Evolutionary conservation across 2,329 filamentous ascomycete species (phyloP).

Genomic region (Escovopsis weberi): DNA sequence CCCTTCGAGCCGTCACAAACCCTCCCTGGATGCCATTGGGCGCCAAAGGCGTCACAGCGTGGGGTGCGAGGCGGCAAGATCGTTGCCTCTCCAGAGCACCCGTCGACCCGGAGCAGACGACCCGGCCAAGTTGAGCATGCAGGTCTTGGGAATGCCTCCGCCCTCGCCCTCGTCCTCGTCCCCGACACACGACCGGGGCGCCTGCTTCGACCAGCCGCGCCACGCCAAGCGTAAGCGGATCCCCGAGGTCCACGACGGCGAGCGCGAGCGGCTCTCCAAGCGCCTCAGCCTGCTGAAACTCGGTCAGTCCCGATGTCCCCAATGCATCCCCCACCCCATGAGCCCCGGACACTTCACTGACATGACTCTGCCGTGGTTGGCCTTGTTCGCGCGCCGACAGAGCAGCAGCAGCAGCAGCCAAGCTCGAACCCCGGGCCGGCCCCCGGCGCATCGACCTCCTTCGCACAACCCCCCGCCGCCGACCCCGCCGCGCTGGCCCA

Average conservation of each 20-base stretch:
- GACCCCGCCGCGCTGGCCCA: conserved; percentile 1
- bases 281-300: conserved; percentile 69
- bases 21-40: no score
- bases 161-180: conserved; percentile 2
- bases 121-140: no score
- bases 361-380: neutral
- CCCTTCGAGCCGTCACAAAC: no score
- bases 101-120: no score
- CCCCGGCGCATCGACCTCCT: conserved; percentile 6
- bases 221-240: conserved; percentile 37
- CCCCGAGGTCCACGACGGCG: conserved; percentile 43
- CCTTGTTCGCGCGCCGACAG: conserved; percentile 21
- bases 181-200: conserved; percentile 3
- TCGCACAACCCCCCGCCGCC: conserved; percentile 5
- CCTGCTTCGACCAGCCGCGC: conserved; percentile 5
- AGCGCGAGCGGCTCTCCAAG: conserved; percentile 75
- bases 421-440: conserved; percentile 45
- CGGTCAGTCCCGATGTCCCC: conserved; percentile 33
- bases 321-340: neutral
- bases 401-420: conserved; percentile 38
- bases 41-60: no score
- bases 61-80: no score
- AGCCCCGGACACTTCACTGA: neutral
- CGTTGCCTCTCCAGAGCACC: no score
- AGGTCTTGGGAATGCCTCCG: conserved; percentile 4